Base-by-base conservation (phyloP, 2,329 filamentous ascomycete species). In the Xylaria sp. region DNA sequence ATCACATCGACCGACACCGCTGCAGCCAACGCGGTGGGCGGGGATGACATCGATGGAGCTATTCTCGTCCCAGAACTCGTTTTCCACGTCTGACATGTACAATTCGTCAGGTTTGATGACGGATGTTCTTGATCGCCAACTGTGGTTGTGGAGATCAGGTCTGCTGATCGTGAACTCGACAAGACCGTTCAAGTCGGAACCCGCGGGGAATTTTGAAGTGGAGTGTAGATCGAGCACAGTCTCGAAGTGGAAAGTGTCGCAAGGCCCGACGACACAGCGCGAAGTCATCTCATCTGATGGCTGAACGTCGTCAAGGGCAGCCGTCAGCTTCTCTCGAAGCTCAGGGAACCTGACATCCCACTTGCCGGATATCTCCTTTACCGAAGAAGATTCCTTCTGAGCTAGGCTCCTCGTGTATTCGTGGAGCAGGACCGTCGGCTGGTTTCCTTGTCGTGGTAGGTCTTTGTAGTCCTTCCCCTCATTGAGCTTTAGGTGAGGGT, bases 201-300 rank as follows among this genome's bases (percentile, higher is more conserved):
- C 86, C 12, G 83, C 80, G 3, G 88, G 88, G 73, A 90, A 89
- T 66, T 85, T 84, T 73, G 84, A 84, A 55, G 85, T 85, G 70
- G 88, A 83, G 75, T 89, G 86, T 1, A 90, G 78, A 70, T 89
- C 85, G 7, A 91, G 82, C 0, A 87, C 87, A 4, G 87, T 84
- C 69, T 89, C 88, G 82, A 90, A 88, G 79, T 91, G 88, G 70
- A 91, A 81, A 44, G 90, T 85, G 70, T 87, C 85, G 68, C 88
- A 87, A 46, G 85, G 85, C 3, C 78, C 78, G 31, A 79, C 73
- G 8, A 80, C 78, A 51, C 78, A 80, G 4, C 78, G 76, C 3
- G 78, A 79, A 31, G 75, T 76, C n/a, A 71, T 73, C 69, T 79
- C 78, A 28, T 80, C 78, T 2, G 73, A 74, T 0, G 76, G 75